Evolutionary conservation across 768 basidiomycete species (phyloP).

Genomic region (Candolleomyces efflorescens): DNA sequence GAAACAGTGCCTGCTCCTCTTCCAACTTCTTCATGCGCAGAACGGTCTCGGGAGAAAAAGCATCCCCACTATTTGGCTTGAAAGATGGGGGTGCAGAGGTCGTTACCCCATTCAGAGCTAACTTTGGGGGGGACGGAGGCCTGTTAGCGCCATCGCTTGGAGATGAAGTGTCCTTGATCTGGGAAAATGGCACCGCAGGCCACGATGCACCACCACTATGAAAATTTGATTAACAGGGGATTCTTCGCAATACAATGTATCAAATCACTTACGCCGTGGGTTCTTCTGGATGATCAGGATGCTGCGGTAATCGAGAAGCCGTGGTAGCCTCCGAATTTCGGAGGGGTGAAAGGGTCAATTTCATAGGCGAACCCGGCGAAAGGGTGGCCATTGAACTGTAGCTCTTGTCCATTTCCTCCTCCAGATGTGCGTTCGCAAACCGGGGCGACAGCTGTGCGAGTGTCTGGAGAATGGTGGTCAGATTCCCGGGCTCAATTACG

Average conservation of each 20-base stretch:
- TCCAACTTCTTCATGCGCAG: conserved; percentile 46
- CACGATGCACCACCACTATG: conserved; percentile 19
- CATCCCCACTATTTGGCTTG: conserved; percentile 18
- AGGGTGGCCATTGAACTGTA: conserved; percentile 22
- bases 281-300: conserved; percentile 23
- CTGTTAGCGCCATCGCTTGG: conserved; percentile 16
- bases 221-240: neutral
- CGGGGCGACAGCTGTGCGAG: conserved; percentile 67
- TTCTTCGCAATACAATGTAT: neutral
- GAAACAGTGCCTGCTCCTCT: conserved; percentile 47
- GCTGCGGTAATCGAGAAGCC: conserved; percentile 31
- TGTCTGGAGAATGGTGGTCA: conserved; percentile 32
- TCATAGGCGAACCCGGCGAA: conserved; percentile 28
- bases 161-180: conserved; percentile 25
- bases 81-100: conserved; percentile 53
- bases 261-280: conserved; percentile 15
- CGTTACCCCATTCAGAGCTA: conserved; percentile 68
- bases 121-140: conserved; percentile 52
- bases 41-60: conserved; percentile 41
- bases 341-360: conserved; percentile 22
- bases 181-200: conserved; percentile 39
- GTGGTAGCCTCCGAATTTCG: conserved; percentile 29
- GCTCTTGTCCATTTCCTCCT: conserved; percentile 28
- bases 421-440: conserved; percentile 36
- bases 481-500: neutral